These are phyloP conservation scores for Alternaria ethzedia DNA, from an alignment of 2,329 filamentous ascomycete genomes.

Conservation along the genomic window DNA sequence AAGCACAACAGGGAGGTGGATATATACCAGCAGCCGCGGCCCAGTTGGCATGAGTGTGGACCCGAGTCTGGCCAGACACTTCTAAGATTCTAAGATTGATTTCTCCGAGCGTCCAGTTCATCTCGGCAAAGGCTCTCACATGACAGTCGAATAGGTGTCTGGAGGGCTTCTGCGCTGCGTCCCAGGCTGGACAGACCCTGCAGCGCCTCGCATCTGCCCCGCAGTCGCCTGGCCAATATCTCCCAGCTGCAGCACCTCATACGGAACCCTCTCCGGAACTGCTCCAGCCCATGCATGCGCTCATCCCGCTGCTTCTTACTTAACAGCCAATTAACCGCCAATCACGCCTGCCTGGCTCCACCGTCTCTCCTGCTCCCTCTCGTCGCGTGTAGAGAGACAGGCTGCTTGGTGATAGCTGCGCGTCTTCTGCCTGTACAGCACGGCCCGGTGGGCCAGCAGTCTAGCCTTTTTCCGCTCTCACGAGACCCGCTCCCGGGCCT, in stretches of 20 bases:
- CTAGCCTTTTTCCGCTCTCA: conserved; percentile 40
- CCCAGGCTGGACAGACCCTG: conserved; percentile 25
- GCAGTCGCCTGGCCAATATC: conserved; percentile 15
- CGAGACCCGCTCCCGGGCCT: conserved; percentile 39
- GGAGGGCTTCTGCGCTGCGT: conserved; percentile 10
- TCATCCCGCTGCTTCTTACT: conserved; percentile 24
- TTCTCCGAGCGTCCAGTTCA: conserved; percentile 4
- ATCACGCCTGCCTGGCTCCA: conserved; percentile 17
- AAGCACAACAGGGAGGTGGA: background rate
- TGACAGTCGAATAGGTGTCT: conserved; percentile 11
- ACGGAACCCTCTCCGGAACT: conserved; percentile 24
- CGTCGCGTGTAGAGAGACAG: conserved; percentile 10
- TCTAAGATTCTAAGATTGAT: conserved; percentile 2
- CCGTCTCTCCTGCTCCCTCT: conserved; percentile 1
- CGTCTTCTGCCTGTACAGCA: conserved; percentile 21
- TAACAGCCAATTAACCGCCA: conserved; percentile 27
- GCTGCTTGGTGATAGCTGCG: conserved; percentile 9
- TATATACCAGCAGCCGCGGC: background rate
- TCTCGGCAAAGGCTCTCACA: conserved; percentile 12
- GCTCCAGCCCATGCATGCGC: conserved; percentile 17
- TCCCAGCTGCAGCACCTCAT: background rate
- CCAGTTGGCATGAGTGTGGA: background rate
- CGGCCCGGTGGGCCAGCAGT: conserved; percentile 36
- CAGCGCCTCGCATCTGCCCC: conserved; percentile 24
- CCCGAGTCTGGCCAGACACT: conserved; percentile 1